Conservation (phyloP, 805 yeast species). For the Lachancea sp. region DNA sequence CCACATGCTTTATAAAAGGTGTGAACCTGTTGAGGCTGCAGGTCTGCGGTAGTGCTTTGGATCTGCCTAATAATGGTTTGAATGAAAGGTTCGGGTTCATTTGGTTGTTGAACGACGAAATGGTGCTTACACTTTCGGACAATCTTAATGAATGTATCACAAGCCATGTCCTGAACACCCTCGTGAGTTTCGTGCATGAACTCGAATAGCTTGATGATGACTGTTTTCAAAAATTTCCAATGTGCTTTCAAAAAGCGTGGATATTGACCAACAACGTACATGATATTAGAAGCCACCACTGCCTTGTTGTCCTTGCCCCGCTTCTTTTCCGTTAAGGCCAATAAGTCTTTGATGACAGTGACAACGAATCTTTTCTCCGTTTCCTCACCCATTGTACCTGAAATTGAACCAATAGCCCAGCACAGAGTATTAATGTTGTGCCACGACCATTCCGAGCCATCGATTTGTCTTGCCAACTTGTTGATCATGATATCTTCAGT, state of each 20-base stretch:
- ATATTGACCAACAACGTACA: slow-evolving; percentile 99
- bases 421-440: slow-evolving; percentile 93
- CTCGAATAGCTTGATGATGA: slow-evolving; percentile 89
- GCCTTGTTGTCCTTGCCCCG: slow-evolving; percentile 98
- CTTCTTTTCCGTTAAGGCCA: slow-evolving; percentile 90
- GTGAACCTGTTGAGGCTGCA: slow-evolving; percentile 96
- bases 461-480: slow-evolving; percentile 86
- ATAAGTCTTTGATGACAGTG: slow-evolving; percentile 83
- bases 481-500: slow-evolving; percentile 91
- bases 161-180: slow-evolving; percentile 99
- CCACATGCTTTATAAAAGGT: slow-evolving; percentile 98
- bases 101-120: slow-evolving; percentile 80
- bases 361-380: slow-evolving; percentile 93
- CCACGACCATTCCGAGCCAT: slow-evolving; percentile 99
- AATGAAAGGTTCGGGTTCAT: slow-evolving; percentile 85
- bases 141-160: slow-evolving; percentile 96
- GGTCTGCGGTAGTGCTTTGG: slow-evolving; percentile 80
- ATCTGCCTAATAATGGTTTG: slow-evolving; percentile 81
- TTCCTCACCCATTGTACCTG: slow-evolving; percentile 98
- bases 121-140: slow-evolving; percentile 93
- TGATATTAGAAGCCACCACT: slow-evolving; percentile 97
- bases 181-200: slow-evolving; percentile 99
- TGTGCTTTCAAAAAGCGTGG: slow-evolving; percentile 96
- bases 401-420: slow-evolving; percentile 99
- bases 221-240: slow-evolving; percentile 96